phyloP scores from a whole-genome alignment of 345 rosid genomes.

The Erucastrum elatum region DNA sequence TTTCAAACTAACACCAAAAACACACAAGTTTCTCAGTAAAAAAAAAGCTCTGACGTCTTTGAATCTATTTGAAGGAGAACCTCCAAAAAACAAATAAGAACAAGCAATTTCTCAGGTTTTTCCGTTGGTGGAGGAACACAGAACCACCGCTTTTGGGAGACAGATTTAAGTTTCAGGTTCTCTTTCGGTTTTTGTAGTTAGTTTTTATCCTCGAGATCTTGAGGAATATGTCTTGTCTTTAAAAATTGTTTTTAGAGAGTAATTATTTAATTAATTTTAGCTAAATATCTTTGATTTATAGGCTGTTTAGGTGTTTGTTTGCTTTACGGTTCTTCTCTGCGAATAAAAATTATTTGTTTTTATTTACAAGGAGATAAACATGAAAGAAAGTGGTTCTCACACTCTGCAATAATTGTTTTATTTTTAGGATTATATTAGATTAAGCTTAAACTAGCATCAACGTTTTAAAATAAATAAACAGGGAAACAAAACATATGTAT shows the following conservation, averaged over 20 bases:
- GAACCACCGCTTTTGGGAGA: conserved; percentile 1
- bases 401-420: neutral
- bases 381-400: neutral
- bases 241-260: neutral
- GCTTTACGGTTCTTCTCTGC: neutral
- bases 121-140: neutral
- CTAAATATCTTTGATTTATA: neutral
- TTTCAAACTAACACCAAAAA: neutral
- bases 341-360: neutral
- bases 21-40: neutral
- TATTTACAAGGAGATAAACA: neutral
- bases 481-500: neutral
- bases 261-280: neutral
- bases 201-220: conserved; percentile 2
- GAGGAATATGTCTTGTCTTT: neutral
- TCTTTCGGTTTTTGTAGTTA: neutral
- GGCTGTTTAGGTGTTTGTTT: neutral
- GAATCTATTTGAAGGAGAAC: conserved; percentile 15
- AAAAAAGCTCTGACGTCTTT: conserved; percentile 16
- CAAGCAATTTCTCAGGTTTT: neutral
- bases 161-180: conserved; percentile 24
- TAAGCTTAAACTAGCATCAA: neutral
- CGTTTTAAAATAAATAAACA: neutral
- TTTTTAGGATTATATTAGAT: neutral
- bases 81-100: neutral